Percentiles rank a stretch among this genome's conserved stretches.
Conservation (phyloP, 148 eudicot species). For the Nepenthes gracilis region DNA sequence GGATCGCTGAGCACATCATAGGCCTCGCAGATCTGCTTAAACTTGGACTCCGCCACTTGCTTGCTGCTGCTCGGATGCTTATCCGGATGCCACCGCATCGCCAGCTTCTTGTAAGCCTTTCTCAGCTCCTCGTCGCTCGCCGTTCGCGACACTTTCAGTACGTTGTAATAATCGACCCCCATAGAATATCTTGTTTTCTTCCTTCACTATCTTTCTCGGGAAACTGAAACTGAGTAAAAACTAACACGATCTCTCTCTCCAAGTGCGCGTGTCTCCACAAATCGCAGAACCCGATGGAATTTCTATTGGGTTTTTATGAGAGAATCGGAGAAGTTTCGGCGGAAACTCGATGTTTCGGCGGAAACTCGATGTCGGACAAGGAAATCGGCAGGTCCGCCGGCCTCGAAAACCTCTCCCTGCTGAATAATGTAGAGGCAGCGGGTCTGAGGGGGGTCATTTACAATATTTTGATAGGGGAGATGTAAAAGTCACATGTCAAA, state of each 20-base stretch:
- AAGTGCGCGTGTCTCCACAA: too few species aligned
- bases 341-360: too few species aligned
- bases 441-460: too few species aligned
- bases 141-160: slow-evolving; percentile 8
- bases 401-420: background rate
- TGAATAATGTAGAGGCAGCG: too few species aligned
- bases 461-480: too few species aligned
- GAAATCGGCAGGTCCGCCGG: slow-evolving; percentile 9
- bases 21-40: slow-evolving; percentile 85
- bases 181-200: slow-evolving; percentile 7
- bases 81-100: slow-evolving; percentile 97
- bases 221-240: too few species aligned
- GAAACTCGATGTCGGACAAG: slow-evolving; percentile 1
- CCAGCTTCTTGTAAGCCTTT: slow-evolving; percentile 59
- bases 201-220: background rate
- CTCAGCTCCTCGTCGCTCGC: slow-evolving; percentile 48
- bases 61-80: slow-evolving; percentile 40
- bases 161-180: slow-evolving; percentile 78
- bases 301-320: background rate
- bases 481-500: too few species aligned
- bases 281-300: too few species aligned
- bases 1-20: slow-evolving; percentile 73
- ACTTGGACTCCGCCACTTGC: slow-evolving; percentile 58
- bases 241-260: too few species aligned
- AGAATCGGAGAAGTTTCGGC: background rate